These are phyloP conservation scores for Eucalyptus dawsonii DNA, from an alignment of 345 rosid genomes.

Conservation along the genomic window DNA sequence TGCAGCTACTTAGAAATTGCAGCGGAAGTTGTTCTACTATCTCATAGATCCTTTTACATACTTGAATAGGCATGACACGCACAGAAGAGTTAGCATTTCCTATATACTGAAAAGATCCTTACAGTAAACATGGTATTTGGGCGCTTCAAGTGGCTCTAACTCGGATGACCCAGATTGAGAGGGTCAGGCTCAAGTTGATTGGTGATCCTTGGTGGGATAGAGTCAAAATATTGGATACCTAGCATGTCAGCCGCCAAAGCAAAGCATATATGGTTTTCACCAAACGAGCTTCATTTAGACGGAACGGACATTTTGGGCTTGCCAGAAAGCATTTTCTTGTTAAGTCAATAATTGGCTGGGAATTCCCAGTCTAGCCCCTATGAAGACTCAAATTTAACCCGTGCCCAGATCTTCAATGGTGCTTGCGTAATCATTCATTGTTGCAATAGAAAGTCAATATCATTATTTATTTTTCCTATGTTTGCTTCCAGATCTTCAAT, in stretches of 20 bases:
- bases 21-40: not conserved
- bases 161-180: not conserved
- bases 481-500: no score
- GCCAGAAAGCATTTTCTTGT: no score
- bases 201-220: not conserved
- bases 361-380: not conserved
- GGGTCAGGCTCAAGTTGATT: not conserved
- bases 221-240: not conserved
- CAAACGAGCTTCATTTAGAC: no score
- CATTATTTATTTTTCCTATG: no score
- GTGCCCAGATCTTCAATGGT: not conserved
- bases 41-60: not conserved
- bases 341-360: not conserved
- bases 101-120: not conserved
- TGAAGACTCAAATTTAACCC: not conserved
- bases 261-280: no score
- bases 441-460: no score
- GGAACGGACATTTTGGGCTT: no score
- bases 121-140: not conserved
- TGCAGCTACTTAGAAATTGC: not conserved
- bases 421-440: no score
- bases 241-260: not conserved
- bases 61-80: not conserved
- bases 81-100: not conserved
- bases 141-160: not conserved